Evolutionary conservation across 768 basidiomycete genomes (phyloP), one percentile per base, ranked within the genome.

Genomic region (Cystofilobasidium bisporidii): DNA sequence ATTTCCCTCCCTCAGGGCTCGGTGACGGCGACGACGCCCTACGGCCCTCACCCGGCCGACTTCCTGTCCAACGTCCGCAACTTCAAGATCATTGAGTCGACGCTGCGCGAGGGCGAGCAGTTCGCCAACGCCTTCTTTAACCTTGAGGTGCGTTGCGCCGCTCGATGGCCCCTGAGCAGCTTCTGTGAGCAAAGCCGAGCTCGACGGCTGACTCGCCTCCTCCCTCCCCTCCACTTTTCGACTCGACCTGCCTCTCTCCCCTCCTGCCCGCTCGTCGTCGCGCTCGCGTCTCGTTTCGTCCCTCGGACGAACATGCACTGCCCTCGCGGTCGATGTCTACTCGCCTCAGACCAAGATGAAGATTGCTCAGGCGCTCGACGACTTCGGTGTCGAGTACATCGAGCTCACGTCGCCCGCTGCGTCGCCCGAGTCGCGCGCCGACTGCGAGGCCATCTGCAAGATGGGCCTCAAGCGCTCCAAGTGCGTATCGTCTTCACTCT

Each of bases 391-490:
- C 67, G 96, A 99, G 77, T 99, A 99, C 83, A 92, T 99, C 75
- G 96, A 99, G 76, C 87, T 99, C 76, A 99, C 96, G 41, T 97
- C 94, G 20, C 94, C 96, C 58, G 91, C 88, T 53, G 94, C 96
- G 28, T 97, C 94, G 8, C 91, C 97, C 75, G 92, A 98, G 78
- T 96, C 92, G 26, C 84, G 88, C 40, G 76, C 81, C 36, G 94
- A 98, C 76, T 99, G 96, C 80, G 91, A 94, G 81, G 89, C 90
- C 56, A 99, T 99, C 79, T 99, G 96, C 86, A 93, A 91, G 83
- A 89, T 98, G 72, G 92, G 93, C 2, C 82, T 98, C 78, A 91
- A 89, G 82, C 82, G 70, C 57, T 74, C 77, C 75, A 78, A 78
- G 71, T 71, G 53, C 62, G 71, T 71, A 8, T 22, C 15, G 10